Percentiles rank a stretch among this genome's conserved stretches.
phyloP scores from a whole-genome alignment of 108 stramenopile species.

The Skeletonema tropicum region DNA sequence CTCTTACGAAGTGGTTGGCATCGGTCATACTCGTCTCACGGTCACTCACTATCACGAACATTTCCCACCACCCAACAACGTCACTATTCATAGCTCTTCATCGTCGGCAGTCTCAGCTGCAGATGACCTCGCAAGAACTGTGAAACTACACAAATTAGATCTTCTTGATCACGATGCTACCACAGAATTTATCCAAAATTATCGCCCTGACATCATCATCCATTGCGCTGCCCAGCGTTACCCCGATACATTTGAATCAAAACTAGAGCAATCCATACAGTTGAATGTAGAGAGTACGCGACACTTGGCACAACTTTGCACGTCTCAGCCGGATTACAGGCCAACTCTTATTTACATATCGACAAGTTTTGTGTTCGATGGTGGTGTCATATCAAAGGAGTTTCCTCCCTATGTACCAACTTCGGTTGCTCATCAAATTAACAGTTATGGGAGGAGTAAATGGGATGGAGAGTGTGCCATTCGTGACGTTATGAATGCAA shows the following conservation, averaged over 20 bases:
- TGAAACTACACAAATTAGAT: slow-evolving; percentile 16
- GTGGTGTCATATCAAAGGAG: slow-evolving; percentile 13
- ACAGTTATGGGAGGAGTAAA: slow-evolving; percentile 40
- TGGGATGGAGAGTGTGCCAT: slow-evolving; percentile 35
- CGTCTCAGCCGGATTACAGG: slow-evolving; percentile 2
- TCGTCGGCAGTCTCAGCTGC: not conserved
- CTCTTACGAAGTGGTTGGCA: slow-evolving; percentile 15
- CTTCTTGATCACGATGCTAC: slow-evolving; percentile 28
- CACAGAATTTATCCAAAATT: slow-evolving; percentile 6
- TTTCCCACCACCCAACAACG: not conserved
- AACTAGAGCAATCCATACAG: slow-evolving; percentile 18
- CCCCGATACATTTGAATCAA: slow-evolving; percentile 37
- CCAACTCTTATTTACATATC: slow-evolving; percentile 37
- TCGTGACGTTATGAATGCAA: slow-evolving; percentile 29
- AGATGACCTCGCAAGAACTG: slow-evolving; percentile 1
- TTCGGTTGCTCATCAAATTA: slow-evolving; percentile 26
- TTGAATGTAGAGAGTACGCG: slow-evolving; percentile 33
- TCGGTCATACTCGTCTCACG: slow-evolving; percentile 19
- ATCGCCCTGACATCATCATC: slow-evolving; percentile 28
- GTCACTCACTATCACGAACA: slow-evolving; percentile 29
- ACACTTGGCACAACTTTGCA: slow-evolving; percentile 24
- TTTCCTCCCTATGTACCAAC: slow-evolving; percentile 35
- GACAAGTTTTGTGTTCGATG: slow-evolving; percentile 43
- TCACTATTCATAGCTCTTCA: not conserved
- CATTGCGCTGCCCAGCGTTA: slow-evolving; percentile 42